Conservation (phyloP, 2,329 filamentous ascomycete genomes). For the Lasiodiplodia hormozganensis region DNA sequence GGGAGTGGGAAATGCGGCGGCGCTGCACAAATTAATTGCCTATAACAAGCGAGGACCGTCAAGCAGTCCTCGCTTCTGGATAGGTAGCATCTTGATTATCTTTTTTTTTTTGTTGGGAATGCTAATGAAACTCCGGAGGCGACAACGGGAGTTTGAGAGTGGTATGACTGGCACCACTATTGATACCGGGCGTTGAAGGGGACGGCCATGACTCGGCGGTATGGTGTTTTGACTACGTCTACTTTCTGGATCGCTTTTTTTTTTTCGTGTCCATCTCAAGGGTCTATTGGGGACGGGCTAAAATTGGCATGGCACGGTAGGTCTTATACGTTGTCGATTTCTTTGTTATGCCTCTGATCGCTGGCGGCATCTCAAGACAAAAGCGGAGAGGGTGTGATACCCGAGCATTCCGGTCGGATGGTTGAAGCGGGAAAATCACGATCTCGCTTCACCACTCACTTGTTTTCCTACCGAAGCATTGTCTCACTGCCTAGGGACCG, state of each 20-base stretch:
- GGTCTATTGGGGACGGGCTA: background rate
- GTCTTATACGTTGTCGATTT: background rate
- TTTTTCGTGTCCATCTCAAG: background rate
- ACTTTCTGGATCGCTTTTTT: background rate
- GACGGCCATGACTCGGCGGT: background rate
- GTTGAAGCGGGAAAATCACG: background rate
- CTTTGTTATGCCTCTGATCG: background rate
- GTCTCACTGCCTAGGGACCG: background rate
- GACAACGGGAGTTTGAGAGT: background rate
- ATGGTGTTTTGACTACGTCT: background rate
- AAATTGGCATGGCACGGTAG: background rate
- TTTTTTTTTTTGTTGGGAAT: conserved; percentile 9
- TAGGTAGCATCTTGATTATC: background rate
- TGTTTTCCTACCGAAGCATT: background rate
- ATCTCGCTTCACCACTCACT: background rate
- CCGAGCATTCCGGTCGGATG: background rate
- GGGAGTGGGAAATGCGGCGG: background rate
- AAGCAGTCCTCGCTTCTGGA: conserved; percentile 3
- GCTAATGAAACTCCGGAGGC: conserved; percentile 2
- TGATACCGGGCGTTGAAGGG: background rate
- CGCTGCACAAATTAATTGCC: background rate
- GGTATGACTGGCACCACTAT: background rate
- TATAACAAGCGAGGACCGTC: background rate
- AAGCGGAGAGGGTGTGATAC: background rate
- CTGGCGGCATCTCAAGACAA: background rate